A percentile compares a stretch with the other conserved stretches of the same genome.
These are phyloP conservation scores for Colletotrichum truncatum DNA, from an alignment of 2,329 filamentous ascomycete species.

Conservation along the genomic window DNA sequence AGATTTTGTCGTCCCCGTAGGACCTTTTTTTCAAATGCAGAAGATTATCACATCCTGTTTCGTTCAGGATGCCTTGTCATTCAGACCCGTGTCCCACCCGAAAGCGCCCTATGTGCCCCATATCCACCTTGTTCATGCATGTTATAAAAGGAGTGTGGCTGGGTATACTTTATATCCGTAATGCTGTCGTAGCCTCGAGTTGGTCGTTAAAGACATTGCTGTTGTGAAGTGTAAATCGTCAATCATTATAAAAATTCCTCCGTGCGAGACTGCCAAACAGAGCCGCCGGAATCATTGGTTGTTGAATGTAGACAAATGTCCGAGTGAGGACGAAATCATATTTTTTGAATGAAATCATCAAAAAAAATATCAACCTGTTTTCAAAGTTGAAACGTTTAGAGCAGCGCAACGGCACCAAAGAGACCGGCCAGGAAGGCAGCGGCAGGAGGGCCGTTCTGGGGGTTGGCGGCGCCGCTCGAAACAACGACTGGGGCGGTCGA, in stretches of 20 bases:
- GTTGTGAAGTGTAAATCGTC: not conserved
- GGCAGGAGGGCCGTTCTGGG: conserved; percentile 43
- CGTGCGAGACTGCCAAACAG: not conserved
- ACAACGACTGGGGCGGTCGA: conserved; percentile 34
- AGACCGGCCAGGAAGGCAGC: conserved; percentile 49
- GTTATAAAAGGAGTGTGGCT: conserved; percentile 14
- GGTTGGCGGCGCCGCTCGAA: conserved; percentile 40
- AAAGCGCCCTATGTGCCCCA: not conserved
- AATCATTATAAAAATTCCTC: not conserved
- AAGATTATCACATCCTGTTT: not conserved
- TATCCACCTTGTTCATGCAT: not conserved
- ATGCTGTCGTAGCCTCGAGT: conserved; percentile 23
- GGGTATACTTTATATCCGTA: conserved; percentile 18
- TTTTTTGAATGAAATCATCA: not conserved
- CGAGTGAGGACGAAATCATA: not conserved
- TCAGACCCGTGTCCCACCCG: not conserved
- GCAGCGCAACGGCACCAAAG: conserved; percentile 46
- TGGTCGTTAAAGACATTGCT: conserved; percentile 11
- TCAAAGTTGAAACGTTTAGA: conserved; percentile 35
- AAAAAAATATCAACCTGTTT: not conserved
- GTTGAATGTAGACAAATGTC: not conserved
- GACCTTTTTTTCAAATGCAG: not conserved
- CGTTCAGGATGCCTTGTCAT: not conserved
- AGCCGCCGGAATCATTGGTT: not conserved
- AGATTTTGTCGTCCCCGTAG: not conserved